Evolutionary conservation across 805 yeast species (phyloP).

Genomic region (Candida montana): DNA sequence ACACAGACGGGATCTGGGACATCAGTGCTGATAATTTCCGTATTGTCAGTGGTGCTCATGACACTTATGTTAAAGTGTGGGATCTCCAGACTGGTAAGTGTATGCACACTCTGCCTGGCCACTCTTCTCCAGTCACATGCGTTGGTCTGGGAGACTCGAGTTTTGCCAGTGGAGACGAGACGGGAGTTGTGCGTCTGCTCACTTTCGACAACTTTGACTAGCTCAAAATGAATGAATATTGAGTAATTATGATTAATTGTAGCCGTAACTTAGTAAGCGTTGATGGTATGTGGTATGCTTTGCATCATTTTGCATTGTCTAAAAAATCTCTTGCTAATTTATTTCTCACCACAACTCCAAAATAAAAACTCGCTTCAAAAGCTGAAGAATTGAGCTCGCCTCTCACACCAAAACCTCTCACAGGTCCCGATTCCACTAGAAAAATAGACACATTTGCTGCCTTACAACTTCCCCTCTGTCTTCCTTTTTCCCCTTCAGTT

Average conservation of each 20-base stretch:
- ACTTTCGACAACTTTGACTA: constrained; percentile 51
- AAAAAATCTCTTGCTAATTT: too few relatives aligned
- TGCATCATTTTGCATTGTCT: too few relatives aligned
- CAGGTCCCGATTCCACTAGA: too few relatives aligned
- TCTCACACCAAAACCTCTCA: too few relatives aligned
- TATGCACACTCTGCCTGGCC: constrained; percentile 85
- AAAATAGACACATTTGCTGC: too few relatives aligned
- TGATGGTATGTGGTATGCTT: too few relatives aligned
- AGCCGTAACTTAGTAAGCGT: background rate
- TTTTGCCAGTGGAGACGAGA: constrained; percentile 86
- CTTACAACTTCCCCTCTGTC: too few relatives aligned
- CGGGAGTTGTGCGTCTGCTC: constrained; percentile 81
- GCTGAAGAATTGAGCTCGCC: too few relatives aligned
- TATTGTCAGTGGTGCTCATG: constrained; percentile 92
- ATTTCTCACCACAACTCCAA: too few relatives aligned
- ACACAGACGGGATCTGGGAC: constrained; percentile 97
- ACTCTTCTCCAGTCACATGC: constrained; percentile 53
- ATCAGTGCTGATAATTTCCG: constrained; percentile 94
- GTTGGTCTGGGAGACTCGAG: constrained; percentile 87
- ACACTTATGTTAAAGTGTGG: constrained; percentile 87
- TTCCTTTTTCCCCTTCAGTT: too few relatives aligned
- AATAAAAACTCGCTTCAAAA: too few relatives aligned
- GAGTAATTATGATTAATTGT: background rate
- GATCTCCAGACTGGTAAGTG: constrained; percentile 92
- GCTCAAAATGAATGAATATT: background rate